Conservation (phyloP, 2,329 filamentous ascomycete species). For the Coniochaeta hoffmannii region DNA sequence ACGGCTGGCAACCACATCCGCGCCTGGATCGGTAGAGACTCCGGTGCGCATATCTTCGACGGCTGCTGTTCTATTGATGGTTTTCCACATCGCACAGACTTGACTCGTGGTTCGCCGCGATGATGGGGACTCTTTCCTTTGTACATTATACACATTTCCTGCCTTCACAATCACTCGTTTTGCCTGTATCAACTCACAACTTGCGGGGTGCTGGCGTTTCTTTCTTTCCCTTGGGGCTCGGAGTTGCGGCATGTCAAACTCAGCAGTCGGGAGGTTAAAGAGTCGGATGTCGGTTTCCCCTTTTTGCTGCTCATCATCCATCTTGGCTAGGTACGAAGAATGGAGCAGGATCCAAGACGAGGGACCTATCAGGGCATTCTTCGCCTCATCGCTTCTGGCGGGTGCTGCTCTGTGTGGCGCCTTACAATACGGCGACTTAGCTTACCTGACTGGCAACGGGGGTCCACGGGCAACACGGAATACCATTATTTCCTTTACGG, state of each 20-base stretch:
- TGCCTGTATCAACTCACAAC: neutral
- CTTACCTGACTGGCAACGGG: no score
- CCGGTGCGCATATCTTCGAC: neutral
- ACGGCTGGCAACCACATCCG: conserved; percentile 61
- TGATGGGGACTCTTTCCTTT: neutral
- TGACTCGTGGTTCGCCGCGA: neutral
- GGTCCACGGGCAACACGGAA: no score
- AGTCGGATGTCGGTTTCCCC: neutral
- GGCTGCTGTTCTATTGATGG: neutral
- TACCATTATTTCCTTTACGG: no score
- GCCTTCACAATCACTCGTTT: neutral
- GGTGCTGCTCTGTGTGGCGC: no score
- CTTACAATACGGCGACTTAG: no score
- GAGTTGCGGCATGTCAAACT: neutral
- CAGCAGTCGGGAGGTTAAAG: neutral
- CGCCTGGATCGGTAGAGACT: conserved; percentile 23
- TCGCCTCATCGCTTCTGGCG: no score
- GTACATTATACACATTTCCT: neutral
- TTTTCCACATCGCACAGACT: no score
- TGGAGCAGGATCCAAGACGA: no score
- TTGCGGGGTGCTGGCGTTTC: neutral
- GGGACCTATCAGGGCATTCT: no score
- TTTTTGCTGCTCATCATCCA: no score
- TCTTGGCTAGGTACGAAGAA: no score
- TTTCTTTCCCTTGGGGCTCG: neutral